Evolutionary conservation across 2,329 filamentous ascomycete genomes (phyloP).

Genomic region (Diaporthe ilicicola): DNA sequence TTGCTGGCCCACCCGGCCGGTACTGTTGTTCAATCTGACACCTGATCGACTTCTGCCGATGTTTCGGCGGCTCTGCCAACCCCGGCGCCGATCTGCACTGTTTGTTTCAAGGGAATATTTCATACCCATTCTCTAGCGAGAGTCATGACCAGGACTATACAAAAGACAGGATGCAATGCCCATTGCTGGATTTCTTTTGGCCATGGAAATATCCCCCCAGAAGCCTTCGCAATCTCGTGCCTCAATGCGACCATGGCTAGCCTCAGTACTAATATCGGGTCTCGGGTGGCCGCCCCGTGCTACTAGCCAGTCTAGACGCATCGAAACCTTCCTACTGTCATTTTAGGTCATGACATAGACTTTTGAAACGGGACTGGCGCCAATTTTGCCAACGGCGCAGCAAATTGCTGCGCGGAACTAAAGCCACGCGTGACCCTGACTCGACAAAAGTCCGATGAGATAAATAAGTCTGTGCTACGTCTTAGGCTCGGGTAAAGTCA

Average conservation of each 20-base stretch:
- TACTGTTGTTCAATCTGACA: slow-evolving; percentile 14
- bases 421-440: not conserved
- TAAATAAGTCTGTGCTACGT: not conserved
- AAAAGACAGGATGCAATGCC: not conserved
- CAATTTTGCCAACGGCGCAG: not conserved
- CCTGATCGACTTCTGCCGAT: slow-evolving; percentile 2
- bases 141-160: not conserved
- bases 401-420: not conserved
- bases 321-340: not conserved
- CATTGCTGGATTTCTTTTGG: not conserved
- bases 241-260: not conserved
- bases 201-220: no score
- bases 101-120: not conserved
- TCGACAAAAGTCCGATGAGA: slow-evolving; percentile 1
- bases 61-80: not conserved
- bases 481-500: not conserved
- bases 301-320: not conserved
- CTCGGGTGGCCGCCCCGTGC: not conserved
- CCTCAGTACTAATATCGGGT: not conserved
- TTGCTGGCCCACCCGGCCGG: not conserved
- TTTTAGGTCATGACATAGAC: not conserved
- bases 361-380: not conserved
- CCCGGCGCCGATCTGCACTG: not conserved
- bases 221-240: not conserved
- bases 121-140: not conserved